Evolutionary conservation across 192 early-diverging fungal genomes (phyloP).

Genomic region (Backusella luteola): DNA sequence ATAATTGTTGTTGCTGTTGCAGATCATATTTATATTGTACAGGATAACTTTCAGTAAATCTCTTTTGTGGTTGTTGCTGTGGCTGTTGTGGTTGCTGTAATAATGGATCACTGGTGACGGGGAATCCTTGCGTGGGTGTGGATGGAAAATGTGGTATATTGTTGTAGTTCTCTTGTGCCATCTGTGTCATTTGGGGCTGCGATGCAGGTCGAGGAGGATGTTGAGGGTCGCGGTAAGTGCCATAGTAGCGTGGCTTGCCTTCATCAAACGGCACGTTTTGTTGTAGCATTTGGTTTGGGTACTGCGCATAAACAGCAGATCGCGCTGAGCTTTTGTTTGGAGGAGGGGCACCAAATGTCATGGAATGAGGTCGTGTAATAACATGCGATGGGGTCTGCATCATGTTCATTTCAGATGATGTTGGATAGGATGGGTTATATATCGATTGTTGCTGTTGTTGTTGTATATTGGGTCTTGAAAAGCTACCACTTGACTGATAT

Average conservation of each 20-base stretch:
- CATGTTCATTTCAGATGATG: background rate
- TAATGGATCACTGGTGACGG: conserved; percentile 2
- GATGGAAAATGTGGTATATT: background rate
- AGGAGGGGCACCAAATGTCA: conserved; percentile 8
- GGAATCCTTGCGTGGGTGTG: background rate
- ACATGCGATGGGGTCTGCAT: background rate
- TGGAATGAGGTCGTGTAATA: conserved; percentile 8
- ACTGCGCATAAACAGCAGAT: background rate
- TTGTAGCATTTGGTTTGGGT: background rate
- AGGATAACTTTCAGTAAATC: background rate
- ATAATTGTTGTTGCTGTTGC: background rate
- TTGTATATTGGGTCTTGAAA: background rate
- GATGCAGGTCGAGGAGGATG: background rate
- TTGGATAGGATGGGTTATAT: background rate
- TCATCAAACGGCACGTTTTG: background rate
- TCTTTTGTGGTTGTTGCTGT: background rate
- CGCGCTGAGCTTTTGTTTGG: background rate
- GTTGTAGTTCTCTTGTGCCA: background rate
- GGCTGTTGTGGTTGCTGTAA: background rate
- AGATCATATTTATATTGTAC: background rate
- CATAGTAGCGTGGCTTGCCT: background rate
- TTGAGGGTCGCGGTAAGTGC: background rate
- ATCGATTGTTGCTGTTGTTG: background rate
- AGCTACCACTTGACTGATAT: background rate
- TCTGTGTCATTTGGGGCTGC: background rate